phyloP scores from a whole-genome alignment of 192 early-diverging fungal genomes.

The Backusella australiensis region DNA sequence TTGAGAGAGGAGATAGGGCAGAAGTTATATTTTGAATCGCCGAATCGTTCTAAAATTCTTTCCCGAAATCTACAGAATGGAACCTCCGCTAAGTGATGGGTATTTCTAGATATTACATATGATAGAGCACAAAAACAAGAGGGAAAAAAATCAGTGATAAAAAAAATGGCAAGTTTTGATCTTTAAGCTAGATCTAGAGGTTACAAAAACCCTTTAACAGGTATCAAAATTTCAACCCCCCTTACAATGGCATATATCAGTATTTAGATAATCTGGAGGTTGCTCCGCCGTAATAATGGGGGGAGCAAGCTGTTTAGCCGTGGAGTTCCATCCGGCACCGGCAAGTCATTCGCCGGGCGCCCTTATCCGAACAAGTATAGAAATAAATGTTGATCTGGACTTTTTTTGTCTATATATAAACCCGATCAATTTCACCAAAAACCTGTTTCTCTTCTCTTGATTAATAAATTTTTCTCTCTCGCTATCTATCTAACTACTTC shows the following conservation, averaged over 20 bases:
- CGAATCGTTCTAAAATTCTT: conserved; percentile 7
- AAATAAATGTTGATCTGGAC: conserved; percentile 8
- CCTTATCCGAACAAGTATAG: background rate
- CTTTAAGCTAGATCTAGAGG: background rate
- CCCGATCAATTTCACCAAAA: background rate
- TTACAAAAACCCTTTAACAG: background rate
- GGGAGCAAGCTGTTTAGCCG: conserved; percentile 1
- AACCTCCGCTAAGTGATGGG: conserved; percentile 1
- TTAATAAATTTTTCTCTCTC: background rate
- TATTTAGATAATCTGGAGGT: conserved; percentile 1
- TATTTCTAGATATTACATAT: background rate
- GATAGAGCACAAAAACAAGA: background rate
- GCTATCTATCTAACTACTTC: background rate
- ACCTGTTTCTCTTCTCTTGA: conserved; percentile 9
- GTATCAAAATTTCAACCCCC: background rate
- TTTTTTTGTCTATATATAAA: conserved; percentile 10
- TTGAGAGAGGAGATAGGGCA: conserved; percentile 4
- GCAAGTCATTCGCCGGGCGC: conserved; percentile 6
- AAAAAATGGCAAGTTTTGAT: background rate
- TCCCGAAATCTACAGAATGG: conserved; percentile 9
- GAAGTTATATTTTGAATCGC: conserved; percentile 6
- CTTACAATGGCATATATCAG: background rate
- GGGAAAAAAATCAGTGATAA: background rate
- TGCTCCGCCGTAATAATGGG: conserved; percentile 7
- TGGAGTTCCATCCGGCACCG: background rate